Evolutionary conservation across 768 basidiomycete species (phyloP).

Genomic region (Cytidiella melzeri): DNA sequence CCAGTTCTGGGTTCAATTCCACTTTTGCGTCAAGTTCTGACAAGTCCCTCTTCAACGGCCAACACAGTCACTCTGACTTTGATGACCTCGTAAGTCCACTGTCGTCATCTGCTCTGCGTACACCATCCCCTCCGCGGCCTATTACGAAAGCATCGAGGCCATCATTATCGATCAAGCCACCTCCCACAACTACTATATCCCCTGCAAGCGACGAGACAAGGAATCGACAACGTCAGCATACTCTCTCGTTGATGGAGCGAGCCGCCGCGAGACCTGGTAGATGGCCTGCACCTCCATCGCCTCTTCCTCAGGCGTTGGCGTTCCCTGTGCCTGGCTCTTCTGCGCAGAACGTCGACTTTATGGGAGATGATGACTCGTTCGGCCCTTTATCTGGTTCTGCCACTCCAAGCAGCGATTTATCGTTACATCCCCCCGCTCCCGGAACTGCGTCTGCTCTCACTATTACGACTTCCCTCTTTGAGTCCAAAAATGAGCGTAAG

Average conservation of each 20-base stretch:
- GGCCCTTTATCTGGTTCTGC: slow-evolving; percentile 23
- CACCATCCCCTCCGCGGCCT: slow-evolving; percentile 38
- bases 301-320: slow-evolving; percentile 34
- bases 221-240: slow-evolving; percentile 47
- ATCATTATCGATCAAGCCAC: slow-evolving; percentile 1
- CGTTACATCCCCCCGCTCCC: background rate
- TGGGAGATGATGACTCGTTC: slow-evolving; percentile 20
- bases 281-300: slow-evolving; percentile 45
- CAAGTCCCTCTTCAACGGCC: slow-evolving; percentile 16
- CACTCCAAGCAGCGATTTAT: slow-evolving; percentile 13
- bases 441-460: background rate
- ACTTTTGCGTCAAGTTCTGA: slow-evolving; percentile 13
- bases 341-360: slow-evolving; percentile 22
- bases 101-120: slow-evolving; percentile 31
- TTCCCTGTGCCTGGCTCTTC: slow-evolving; percentile 23
- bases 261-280: slow-evolving; percentile 43
- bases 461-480: no score
- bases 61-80: slow-evolving; percentile 22
- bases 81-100: slow-evolving; percentile 45
- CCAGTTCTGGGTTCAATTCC: slow-evolving; percentile 11
- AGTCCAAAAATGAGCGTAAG: no score
- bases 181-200: background rate
- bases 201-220: slow-evolving; percentile 22
- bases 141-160: slow-evolving; percentile 13
- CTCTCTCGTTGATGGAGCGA: slow-evolving; percentile 48